These are phyloP conservation scores for Zygosaccharomyces lentus DNA, from an alignment of 805 yeast species.

Conservation along the genomic window DNA sequence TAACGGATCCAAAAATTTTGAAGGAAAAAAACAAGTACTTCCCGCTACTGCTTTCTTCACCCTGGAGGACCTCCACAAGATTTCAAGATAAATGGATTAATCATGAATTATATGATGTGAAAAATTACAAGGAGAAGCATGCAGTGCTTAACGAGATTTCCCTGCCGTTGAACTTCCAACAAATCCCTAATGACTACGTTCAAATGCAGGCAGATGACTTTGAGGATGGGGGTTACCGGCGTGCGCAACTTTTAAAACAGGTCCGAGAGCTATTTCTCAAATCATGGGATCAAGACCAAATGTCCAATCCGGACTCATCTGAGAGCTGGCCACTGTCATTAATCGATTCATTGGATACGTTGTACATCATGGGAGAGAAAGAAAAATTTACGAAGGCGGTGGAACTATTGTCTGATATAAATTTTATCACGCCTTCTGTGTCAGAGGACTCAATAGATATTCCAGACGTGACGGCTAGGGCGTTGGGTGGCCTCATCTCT, in stretches of 20 bases:
- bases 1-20: conserved; percentile 23
- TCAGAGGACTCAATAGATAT: conserved; percentile 49
- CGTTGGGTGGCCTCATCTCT: conserved; percentile 49
- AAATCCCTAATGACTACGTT: conserved; percentile 19
- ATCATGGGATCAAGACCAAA: conserved; percentile 39
- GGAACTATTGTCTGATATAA: conserved; percentile 35
- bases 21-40: conserved; percentile 38
- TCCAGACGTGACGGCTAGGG: conserved; percentile 38
- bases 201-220: conserved; percentile 31
- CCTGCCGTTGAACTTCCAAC: conserved; percentile 17
- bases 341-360: conserved; percentile 50
- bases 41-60: conserved; percentile 33
- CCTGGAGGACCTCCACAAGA: conserved; percentile 20
- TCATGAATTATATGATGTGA: conserved; percentile 19
- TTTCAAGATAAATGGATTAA: conserved; percentile 12
- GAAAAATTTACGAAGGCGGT: conserved; percentile 40
- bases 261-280: conserved; percentile 38
- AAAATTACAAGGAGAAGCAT: conserved; percentile 24
- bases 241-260: conserved; percentile 26
- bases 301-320: conserved; percentile 2
- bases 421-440: conserved; percentile 40
- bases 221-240: conserved; percentile 28
- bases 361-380: conserved; percentile 43
- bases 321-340: conserved; percentile 44
- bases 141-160: conserved; percentile 27